Evolutionary conservation across 192 early-diverging fungal species (phyloP), one percentile per base, ranked within the genome.

Genomic region (Dissophora globulifera): DNA sequence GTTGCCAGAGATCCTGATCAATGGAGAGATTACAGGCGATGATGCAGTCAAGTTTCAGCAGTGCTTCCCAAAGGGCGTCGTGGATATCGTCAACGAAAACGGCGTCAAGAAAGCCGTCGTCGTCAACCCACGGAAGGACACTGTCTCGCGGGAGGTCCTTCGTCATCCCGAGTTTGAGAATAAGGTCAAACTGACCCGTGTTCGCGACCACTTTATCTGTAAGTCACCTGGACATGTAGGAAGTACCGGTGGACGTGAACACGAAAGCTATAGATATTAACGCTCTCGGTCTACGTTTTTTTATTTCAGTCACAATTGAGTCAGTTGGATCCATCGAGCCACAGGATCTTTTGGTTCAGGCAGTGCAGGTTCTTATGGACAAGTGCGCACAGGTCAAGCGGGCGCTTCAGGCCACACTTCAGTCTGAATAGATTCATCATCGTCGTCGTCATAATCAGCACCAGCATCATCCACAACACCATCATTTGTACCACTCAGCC

Each of bases 131-230:
- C 89, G 97, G 62, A 94, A 95, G 83, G 97, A 99, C 75, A 99
- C 95, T 5, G 93, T 96, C 23, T 93, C 91, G 67, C 86, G 97
- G 22, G 95, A 99, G 72, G 94, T 94, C 12, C 83, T 99, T 56
- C 88, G 96, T 35, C 95, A 99, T 67, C 83, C 89, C 45, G 94
- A 96, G 82, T 97, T 99, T 69, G 86, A 95, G 64, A 89, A 89
- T 72, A 94, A 91, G 72, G 97, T 99, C 33, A 84, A 87, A 43
- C 82, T 99, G 41, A 92, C 90, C 26, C 88, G 97, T 38, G 87
- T 96, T 26, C 93, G 96, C 32, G 95, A 99, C 71, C 97, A 99
- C 79, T 99, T 98, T 74, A 95, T 99, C 58, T 99, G 93, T 91
- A 94, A 93, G 86, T 81, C 54, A 25, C n/a, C n/a, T n/a, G n/a